Percentiles rank a stretch among this genome's conserved stretches.
Evolutionary conservation across 192 early-diverging fungal genomes (phyloP).

Genomic region (Phycomyces nitens): DNA sequence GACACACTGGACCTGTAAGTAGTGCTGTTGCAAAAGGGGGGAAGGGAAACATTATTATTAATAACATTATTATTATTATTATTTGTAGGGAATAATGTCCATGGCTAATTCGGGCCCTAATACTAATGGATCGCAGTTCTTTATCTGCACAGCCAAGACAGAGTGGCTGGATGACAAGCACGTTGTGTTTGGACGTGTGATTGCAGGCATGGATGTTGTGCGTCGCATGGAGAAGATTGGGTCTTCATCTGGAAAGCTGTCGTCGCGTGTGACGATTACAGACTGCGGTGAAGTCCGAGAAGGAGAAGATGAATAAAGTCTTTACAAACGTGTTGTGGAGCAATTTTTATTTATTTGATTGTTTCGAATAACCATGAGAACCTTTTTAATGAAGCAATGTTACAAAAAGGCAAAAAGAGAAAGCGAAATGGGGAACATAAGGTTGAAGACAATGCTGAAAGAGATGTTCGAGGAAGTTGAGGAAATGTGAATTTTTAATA

Average conservation of each 20-base stretch:
- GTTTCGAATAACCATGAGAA: neutral
- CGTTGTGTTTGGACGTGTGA: slow-evolving; percentile 72
- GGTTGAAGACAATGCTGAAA: neutral
- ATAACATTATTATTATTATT: slow-evolving; percentile 33
- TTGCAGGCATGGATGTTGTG: slow-evolving; percentile 55
- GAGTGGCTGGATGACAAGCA: slow-evolving; percentile 83
- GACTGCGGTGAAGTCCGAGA: slow-evolving; percentile 34
- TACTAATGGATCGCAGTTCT: slow-evolving; percentile 93
- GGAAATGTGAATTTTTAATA: slow-evolving; percentile 3
- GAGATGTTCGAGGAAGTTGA: too few relatives aligned
- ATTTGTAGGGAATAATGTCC: slow-evolving; percentile 70
- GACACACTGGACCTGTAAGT: slow-evolving; percentile 25
- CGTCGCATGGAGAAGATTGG: slow-evolving; percentile 38
- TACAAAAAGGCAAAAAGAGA: slow-evolving; percentile 2
- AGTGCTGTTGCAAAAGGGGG: slow-evolving; percentile 2
- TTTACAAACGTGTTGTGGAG: too few relatives aligned
- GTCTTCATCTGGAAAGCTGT: slow-evolving; percentile 28
- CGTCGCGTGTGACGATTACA: slow-evolving; percentile 30
- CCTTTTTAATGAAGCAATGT: neutral
- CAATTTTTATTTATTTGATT: too few relatives aligned
- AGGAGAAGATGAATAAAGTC: neutral
- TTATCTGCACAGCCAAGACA: slow-evolving; percentile 81
- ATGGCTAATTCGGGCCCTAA: slow-evolving; percentile 91
- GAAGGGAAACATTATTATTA: neutral
- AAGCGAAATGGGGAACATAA: neutral